Base-by-base conservation (phyloP, 1,139 yeast species). In the Yarrowia galli region DNA sequence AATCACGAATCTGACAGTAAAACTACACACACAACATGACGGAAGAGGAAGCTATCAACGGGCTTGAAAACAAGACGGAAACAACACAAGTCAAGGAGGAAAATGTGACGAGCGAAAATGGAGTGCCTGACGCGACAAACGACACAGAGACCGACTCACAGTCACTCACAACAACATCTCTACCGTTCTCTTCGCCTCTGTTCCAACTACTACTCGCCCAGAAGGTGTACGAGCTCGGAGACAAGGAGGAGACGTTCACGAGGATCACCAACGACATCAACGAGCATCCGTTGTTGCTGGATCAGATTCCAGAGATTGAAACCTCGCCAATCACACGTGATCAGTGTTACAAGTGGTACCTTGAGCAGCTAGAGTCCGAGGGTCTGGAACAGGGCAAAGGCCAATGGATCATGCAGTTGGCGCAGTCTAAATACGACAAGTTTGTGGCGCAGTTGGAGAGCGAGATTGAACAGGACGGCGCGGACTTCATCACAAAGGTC, bases 181-280 rank as follows among this genome's bases (percentile, higher is more conserved):
- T 58, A 54, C 69, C 69, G 5, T 64, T 43, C n/a, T 22, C 69
- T 8, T 46, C 70, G 16, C 69, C 72, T 16, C 69, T 77, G 43
- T 76, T 75, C 70, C 74, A 76, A 70, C 75, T 79, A 65, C 70
- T 79, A 13, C 71, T 79, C 49, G 78, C 78, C 2, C 81, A 79
- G 70, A 71, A 74, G 51, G 75, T 78, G 5, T 76, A 77, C 68
- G 79, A 78, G 69, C 71, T 72, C 54, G 79, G 79, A 10, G 78
- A 76, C 63, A 69, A 42, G 18, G 69, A 69, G 20, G 69, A 71
- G 56, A 38, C 56, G 18, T 78, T 77, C 69, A 71, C 68, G 7
- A 70, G 71, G 25, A 71, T 79, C 15, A 73, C 78, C 9, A 71
- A 72, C n/a, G 72, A 70, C 38, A 69, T 79, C 68, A 72, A 73